Percentiles rank a stretch among this genome's conserved stretches.
Evolutionary conservation across 495 filamentous ascomycete species (phyloP).

Genomic region (Staphylotrichum tortipilum): DNA sequence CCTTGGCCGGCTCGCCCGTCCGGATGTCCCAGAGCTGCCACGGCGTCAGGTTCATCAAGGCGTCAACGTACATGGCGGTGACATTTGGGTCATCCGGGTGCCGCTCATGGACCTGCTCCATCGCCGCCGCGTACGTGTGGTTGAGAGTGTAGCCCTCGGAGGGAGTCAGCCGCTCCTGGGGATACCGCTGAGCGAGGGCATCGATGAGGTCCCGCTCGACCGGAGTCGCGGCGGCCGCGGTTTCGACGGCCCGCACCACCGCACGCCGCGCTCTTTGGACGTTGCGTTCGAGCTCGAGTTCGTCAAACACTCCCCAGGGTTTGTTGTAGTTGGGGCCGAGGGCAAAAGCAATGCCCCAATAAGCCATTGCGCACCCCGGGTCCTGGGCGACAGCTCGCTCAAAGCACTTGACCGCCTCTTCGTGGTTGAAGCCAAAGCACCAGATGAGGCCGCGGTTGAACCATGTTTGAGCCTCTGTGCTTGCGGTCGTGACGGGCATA

Average conservation of each 20-base stretch:
- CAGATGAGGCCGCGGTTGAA: slow-evolving; percentile 55
- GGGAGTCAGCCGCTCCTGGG: slow-evolving; percentile 27
- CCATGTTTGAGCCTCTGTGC: slow-evolving; percentile 45
- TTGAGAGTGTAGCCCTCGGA: slow-evolving; percentile 47
- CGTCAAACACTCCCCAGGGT: slow-evolving; percentile 59
- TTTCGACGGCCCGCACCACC: slow-evolving; percentile 31
- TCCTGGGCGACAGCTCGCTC: slow-evolving; percentile 48
- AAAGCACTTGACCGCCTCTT: slow-evolving; percentile 53
- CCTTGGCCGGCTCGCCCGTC: slow-evolving; percentile 46
- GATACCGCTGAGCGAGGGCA: slow-evolving; percentile 50
- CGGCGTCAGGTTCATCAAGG: slow-evolving; percentile 60
- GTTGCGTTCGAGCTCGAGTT: slow-evolving; percentile 41
- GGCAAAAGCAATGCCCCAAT: slow-evolving; percentile 60
- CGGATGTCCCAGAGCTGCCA: slow-evolving; percentile 58
- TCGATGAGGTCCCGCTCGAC: slow-evolving; percentile 51
- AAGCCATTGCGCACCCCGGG: slow-evolving; percentile 48
- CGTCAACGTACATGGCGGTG: slow-evolving; percentile 52
- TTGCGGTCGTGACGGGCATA: slow-evolving; percentile 39
- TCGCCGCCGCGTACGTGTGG: slow-evolving; percentile 49
- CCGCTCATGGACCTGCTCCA: slow-evolving; percentile 45
- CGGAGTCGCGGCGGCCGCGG: slow-evolving; percentile 20
- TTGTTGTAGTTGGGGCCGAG: slow-evolving; percentile 70
- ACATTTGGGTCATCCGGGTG: slow-evolving; percentile 54
- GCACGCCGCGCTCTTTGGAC: slow-evolving; percentile 40
- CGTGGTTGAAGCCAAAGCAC: slow-evolving; percentile 59